Evolutionary conservation across 2,329 filamentous ascomycete species (phyloP).

Genomic region (Tolypocladium cylindrosporum): DNA sequence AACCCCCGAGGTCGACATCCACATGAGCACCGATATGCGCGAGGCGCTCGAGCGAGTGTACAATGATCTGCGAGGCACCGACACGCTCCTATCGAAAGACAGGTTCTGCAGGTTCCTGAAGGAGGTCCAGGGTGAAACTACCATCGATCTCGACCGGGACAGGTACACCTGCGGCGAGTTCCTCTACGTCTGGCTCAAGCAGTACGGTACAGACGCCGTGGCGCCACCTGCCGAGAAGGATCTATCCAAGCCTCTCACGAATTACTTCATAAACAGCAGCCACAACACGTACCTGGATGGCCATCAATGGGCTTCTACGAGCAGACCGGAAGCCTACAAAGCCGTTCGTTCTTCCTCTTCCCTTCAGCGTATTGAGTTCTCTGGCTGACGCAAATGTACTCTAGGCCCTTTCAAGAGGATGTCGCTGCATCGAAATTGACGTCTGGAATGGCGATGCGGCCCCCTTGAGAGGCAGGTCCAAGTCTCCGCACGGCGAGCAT

Average conservation of each 20-base stretch:
- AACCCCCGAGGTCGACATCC: conserved; percentile 17
- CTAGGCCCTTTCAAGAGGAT: conserved; percentile 63
- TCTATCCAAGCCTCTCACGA: conserved; percentile 59
- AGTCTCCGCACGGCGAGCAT: conserved; percentile 31
- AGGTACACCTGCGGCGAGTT: conserved; percentile 39
- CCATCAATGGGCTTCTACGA: conserved; percentile 71
- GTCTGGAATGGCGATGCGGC: conserved; percentile 70
- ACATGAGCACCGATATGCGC: conserved; percentile 38
- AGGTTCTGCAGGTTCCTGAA: conserved; percentile 40
- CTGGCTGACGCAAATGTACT: background rate
- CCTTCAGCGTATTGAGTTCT: background rate
- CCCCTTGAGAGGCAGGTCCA: conserved; percentile 22
- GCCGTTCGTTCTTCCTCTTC: conserved; percentile 42
- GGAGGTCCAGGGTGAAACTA: conserved; percentile 34
- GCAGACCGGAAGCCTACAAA: conserved; percentile 69
- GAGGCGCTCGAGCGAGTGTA: conserved; percentile 38
- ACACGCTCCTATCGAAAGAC: conserved; percentile 18
- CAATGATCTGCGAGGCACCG: conserved; percentile 28
- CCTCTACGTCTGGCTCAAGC: conserved; percentile 34
- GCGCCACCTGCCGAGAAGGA: conserved; percentile 42
- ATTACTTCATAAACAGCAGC: conserved; percentile 91
- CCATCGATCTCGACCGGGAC: conserved; percentile 25
- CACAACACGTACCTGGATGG: conserved; percentile 91
- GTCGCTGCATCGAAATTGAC: conserved; percentile 89
- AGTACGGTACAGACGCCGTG: conserved; percentile 33